Conservation (phyloP, 192 early-diverging fungal species). For the Coemansia sp. region DNA sequence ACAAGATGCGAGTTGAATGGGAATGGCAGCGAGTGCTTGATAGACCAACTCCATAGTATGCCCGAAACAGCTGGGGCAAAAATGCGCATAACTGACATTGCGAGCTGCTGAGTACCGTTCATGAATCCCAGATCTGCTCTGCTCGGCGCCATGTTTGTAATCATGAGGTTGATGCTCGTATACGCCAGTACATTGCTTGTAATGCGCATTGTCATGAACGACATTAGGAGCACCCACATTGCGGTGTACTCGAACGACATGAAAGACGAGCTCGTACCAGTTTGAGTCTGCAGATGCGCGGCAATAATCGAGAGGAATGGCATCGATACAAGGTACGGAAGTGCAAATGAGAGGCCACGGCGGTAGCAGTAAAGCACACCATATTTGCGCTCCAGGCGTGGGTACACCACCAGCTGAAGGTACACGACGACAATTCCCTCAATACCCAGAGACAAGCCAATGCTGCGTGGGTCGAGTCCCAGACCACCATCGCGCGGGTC, state of each 20-base stretch:
- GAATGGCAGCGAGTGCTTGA: constrained; percentile 39
- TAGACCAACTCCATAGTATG: constrained; percentile 36
- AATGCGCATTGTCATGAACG: constrained; percentile 19
- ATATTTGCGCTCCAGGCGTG: constrained; percentile 42
- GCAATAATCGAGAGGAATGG: constrained; percentile 14
- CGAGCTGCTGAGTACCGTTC: constrained; percentile 47
- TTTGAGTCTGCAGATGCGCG: not conserved
- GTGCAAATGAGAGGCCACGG: constrained; percentile 14
- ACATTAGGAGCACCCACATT: constrained; percentile 32
- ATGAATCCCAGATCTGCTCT: constrained; percentile 32
- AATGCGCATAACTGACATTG: constrained; percentile 15
- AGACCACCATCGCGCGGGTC: constrained; percentile 53
- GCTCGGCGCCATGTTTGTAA: constrained; percentile 40
- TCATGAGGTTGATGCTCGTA: constrained; percentile 42
- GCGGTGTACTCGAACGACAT: constrained; percentile 9
- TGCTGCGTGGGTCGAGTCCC: constrained; percentile 50
- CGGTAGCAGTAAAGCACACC: constrained; percentile 52
- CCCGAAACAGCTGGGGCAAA: constrained; percentile 37
- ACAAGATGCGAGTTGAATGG: constrained; percentile 47
- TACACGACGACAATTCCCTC: constrained; percentile 48
- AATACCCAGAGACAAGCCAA: constrained; percentile 56
- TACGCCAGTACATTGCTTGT: constrained; percentile 27
- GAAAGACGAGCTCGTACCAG: not conserved
- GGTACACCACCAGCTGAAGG: constrained; percentile 58
- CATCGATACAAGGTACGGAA: constrained; percentile 8